These are phyloP conservation scores for Fusarium compactum DNA, from an alignment of 2,329 filamentous ascomycete genomes.

Conservation along the genomic window DNA sequence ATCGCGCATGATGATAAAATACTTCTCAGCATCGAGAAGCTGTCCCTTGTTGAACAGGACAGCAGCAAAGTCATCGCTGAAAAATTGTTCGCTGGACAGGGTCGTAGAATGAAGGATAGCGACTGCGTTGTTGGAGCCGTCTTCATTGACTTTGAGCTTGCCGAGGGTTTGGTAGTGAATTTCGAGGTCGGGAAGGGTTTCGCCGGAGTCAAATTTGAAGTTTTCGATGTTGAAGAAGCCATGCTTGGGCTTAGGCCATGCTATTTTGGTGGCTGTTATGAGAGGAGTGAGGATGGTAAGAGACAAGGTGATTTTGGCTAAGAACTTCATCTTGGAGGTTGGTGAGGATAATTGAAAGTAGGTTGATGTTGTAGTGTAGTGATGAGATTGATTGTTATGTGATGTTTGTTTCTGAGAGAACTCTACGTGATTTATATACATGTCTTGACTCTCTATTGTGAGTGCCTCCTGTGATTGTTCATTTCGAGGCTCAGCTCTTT, in stretches of 20 bases:
- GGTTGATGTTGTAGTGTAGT: background rate
- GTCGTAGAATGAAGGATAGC: slow-evolving; percentile 26
- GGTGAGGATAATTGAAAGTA: accelerated
- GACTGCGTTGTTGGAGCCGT: slow-evolving; percentile 25
- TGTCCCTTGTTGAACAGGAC: slow-evolving; percentile 20
- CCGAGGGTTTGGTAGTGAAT: slow-evolving; percentile 32
- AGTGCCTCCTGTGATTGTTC: accelerated
- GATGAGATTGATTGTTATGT: background rate
- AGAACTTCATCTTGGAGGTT: background rate
- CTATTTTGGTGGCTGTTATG: background rate
- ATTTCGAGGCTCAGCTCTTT: background rate
- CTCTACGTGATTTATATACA: background rate
- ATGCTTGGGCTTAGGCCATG: background rate
- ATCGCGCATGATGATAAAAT: slow-evolving; percentile 34
- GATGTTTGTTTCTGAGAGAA: background rate
- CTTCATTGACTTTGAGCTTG: slow-evolving; percentile 15
- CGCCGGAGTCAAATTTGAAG: slow-evolving; percentile 21
- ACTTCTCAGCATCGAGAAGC: slow-evolving; percentile 5
- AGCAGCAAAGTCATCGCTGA: slow-evolving; percentile 21
- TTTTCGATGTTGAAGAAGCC: slow-evolving; percentile 1
- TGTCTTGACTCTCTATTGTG: accelerated
- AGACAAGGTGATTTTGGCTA: accelerated
- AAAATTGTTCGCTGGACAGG: background rate
- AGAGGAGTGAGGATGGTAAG: accelerated
- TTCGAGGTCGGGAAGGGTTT: background rate